phyloP scores from a whole-genome alignment of 345 rosid genomes.

The Camelina sativa region DNA sequence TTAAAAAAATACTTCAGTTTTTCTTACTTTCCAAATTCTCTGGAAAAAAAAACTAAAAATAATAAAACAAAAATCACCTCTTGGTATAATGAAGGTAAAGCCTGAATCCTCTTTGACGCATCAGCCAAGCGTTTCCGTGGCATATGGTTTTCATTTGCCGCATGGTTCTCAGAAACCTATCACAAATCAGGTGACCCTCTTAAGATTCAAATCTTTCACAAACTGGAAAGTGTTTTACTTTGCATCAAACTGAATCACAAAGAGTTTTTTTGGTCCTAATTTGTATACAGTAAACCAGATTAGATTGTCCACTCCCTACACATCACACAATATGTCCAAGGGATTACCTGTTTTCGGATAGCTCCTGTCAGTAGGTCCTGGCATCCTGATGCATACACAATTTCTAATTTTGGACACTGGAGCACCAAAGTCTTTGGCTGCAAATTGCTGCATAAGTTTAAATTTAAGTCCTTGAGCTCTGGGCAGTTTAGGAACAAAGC shows the following conservation, averaged over 20 bases:
- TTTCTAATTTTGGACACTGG: slow-evolving; percentile 82
- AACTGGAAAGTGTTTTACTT: neutral
- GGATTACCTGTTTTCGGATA: slow-evolving; percentile 75
- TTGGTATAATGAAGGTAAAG: slow-evolving; percentile 56
- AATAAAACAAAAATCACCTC: slow-evolving; percentile 52
- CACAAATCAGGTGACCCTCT: neutral
- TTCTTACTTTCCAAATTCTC: slow-evolving; percentile 10
- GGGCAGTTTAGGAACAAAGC: slow-evolving; percentile 88
- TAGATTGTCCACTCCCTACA: neutral
- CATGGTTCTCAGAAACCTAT: slow-evolving; percentile 58
- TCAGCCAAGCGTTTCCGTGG: slow-evolving; percentile 80
- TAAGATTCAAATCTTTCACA: neutral
- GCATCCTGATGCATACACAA: slow-evolving; percentile 86
- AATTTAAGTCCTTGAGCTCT: slow-evolving; percentile 82
- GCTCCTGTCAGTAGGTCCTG: slow-evolving; percentile 62
- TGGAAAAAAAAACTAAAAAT: neutral
- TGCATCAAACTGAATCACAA: slow-evolving; percentile 3
- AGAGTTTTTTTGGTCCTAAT: neutral
- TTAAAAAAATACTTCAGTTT: neutral
- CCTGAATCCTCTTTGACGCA: slow-evolving; percentile 84
- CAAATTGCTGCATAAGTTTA: slow-evolving; percentile 77
- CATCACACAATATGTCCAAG: slow-evolving; percentile 4
- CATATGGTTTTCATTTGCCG: slow-evolving; percentile 58
- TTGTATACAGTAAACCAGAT: neutral
- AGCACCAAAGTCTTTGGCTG: slow-evolving; percentile 77